A percentile compares a stretch with the other conserved stretches of the same genome.
These are phyloP conservation scores for Xylariaceae sp. DNA, from an alignment of 2,329 filamentous ascomycete species.

Conservation along the genomic window DNA sequence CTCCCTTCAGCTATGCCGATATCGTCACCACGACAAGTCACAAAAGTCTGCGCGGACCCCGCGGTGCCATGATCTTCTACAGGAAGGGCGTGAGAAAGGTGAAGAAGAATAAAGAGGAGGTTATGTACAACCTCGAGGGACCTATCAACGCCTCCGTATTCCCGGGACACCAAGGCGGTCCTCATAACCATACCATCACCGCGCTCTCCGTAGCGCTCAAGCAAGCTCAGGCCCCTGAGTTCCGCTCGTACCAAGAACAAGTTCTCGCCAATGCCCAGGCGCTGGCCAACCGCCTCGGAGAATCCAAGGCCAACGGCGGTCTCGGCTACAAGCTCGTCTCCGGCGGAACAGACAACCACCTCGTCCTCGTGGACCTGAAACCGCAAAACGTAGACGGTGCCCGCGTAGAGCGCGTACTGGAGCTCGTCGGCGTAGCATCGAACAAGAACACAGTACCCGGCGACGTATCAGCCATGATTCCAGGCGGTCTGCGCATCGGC, in stretches of 20 bases:
- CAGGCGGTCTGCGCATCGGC: conserved; percentile 89
- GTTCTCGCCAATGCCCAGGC: conserved; percentile 90
- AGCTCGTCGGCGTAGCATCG: conserved; percentile 91
- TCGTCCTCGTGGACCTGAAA: conserved; percentile 90
- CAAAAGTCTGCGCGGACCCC: conserved; percentile 92
- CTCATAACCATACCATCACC: conserved; percentile 98
- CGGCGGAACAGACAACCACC: conserved; percentile 95
- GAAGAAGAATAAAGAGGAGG: conserved; percentile 84
- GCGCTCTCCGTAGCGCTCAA: conserved; percentile 91
- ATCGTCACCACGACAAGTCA: conserved; percentile 97
- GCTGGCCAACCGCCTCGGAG: conserved; percentile 67
- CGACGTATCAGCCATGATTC: conserved; percentile 88
- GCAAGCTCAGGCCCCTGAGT: conserved; percentile 85
- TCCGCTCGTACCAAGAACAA: conserved; percentile 87
- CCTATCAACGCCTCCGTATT: conserved; percentile 97
- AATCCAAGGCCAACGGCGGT: conserved; percentile 69
- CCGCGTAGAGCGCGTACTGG: conserved; percentile 84
- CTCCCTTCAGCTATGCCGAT: conserved; percentile 85
- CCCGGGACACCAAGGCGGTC: conserved; percentile 95
- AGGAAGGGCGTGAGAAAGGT: conserved; percentile 83
- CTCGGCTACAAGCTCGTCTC: conserved; percentile 87
- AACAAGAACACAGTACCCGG: conserved; percentile 99
- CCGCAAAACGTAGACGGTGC: conserved; percentile 83
- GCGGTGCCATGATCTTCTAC: conserved; percentile 98
- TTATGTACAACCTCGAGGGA: conserved; percentile 83